Evolutionary conservation across 2,329 filamentous ascomycete species (phyloP), one percentile per base, ranked within the genome.

Genomic region (Thyridium curvatum): DNA sequence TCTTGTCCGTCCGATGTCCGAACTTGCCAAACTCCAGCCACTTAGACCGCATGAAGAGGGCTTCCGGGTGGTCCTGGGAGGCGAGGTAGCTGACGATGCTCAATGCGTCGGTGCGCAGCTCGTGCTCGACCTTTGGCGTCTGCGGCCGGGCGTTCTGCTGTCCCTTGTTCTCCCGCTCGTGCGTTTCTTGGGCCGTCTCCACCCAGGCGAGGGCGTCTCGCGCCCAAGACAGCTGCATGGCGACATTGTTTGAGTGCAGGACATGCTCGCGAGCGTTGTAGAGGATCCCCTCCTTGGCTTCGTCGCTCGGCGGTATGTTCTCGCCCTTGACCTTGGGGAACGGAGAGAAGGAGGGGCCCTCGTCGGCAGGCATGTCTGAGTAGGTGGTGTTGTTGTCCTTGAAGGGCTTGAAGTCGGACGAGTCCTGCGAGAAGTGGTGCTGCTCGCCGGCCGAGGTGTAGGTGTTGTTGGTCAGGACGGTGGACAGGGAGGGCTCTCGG

Each of bases 11-110:
- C 18, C 89, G 80, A 60, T 84, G 81, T 30, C 88, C 89, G 56
- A 96, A 97, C 57, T 95, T 94, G 51, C 93, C 93, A 71, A 97
- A 98, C 59, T 98, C 93, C 37, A 94, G 72, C 93, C 93, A 98
- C 74, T 94, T 96, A 43, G 89, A 87, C 52, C 82, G 82, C 69
- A 97, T 87, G 59, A 97, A 98, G 49, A 94, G 80, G 17, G 93
- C 93, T 55, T 93, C 89, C 17, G 93, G 93, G 52, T 98, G 93
- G 46, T 84, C 80, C 60, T 98, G 93, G 38, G 90, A 84, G 17
- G 91, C 86, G 29, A 98, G 71, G 58, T 96, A 96, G 40, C 76
- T 77, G 51, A 96, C 84, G 45, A 98, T 93, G 56, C 90, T 96
- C 65, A 95, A 75, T 26, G 93, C 89, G 59, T 98, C 93, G 36